Percentiles rank a stretch among this genome's conserved stretches.
Conservation (phyloP, 257 asterid genomes). For the Petunia axillaris region DNA sequence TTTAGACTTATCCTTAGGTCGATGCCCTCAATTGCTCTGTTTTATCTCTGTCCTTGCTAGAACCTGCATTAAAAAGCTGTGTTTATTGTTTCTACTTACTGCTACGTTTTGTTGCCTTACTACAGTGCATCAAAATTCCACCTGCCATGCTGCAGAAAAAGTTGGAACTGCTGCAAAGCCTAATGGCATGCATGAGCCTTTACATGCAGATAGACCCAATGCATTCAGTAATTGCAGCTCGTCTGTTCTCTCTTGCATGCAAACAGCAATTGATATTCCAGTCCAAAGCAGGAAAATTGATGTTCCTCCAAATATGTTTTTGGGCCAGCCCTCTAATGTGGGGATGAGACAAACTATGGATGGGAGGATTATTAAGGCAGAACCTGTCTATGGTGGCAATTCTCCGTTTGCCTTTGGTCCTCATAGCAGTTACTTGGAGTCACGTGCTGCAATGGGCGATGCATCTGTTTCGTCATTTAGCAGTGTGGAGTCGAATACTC, state of each 20-base stretch:
- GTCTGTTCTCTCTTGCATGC: slow-evolving; percentile 50
- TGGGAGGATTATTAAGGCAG: slow-evolving; percentile 61
- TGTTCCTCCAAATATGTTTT: slow-evolving; percentile 50
- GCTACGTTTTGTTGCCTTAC: slow-evolving; percentile 26
- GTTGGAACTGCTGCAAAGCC: slow-evolving; percentile 45
- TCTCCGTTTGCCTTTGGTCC: slow-evolving; percentile 57
- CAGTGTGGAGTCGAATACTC: slow-evolving; percentile 64
- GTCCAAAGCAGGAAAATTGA: slow-evolving; percentile 47
- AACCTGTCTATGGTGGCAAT: slow-evolving; percentile 58
- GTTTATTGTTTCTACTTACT: not conserved
- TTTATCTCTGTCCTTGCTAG: not conserved
- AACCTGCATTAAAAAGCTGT: slow-evolving; percentile 8
- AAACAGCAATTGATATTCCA: slow-evolving; percentile 48
- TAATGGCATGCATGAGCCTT: slow-evolving; percentile 50
- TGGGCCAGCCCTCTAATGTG: slow-evolving; percentile 56
- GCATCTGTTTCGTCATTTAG: slow-evolving; percentile 66
- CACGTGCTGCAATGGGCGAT: slow-evolving; percentile 64
- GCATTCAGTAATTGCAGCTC: slow-evolving; percentile 51
- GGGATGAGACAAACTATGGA: slow-evolving; percentile 54
- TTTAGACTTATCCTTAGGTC: not conserved
- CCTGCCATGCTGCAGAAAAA: slow-evolving; percentile 49
- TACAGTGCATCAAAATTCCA: slow-evolving; percentile 63
- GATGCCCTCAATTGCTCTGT: not conserved
- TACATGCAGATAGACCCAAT: slow-evolving; percentile 36
- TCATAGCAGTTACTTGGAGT: slow-evolving; percentile 58